phyloP scores from a whole-genome alignment of 352 stramenopile species.

The Phytophthora palmivora region DNA sequence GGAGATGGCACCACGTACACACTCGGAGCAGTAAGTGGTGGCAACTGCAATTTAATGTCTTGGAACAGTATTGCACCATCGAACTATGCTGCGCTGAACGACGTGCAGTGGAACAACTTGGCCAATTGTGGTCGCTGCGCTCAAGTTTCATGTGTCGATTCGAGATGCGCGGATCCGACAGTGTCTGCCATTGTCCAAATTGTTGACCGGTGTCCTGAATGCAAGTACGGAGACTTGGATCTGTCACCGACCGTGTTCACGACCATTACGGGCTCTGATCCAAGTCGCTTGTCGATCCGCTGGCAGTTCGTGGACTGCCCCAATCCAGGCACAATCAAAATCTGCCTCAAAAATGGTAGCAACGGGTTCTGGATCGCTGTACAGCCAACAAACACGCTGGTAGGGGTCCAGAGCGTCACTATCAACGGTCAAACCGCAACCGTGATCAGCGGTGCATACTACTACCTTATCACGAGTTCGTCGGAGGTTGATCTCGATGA shows the following conservation, averaged over 20 bases:
- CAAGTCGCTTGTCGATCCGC: conserved; percentile 34
- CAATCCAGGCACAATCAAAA: conserved; percentile 34
- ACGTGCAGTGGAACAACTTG: conserved; percentile 50
- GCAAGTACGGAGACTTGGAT: conserved; percentile 46
- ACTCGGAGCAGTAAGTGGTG: conserved; percentile 33
- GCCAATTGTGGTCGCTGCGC: conserved; percentile 53
- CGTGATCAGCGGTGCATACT: conserved; percentile 45
- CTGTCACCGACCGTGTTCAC: conserved; percentile 42
- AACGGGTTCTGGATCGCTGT: conserved; percentile 47
- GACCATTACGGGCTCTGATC: conserved; percentile 35
- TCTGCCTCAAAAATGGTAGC: conserved; percentile 50
- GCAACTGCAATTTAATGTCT: conserved; percentile 69
- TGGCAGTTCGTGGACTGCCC: conserved; percentile 60
- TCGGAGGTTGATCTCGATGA: conserved; percentile 20
- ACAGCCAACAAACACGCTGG: conserved; percentile 45
- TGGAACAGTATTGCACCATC: conserved; percentile 29
- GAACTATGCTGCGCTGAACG: conserved; percentile 64
- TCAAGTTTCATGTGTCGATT: conserved; percentile 46
- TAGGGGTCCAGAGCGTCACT: conserved; percentile 45
- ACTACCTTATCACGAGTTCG: conserved; percentile 42
- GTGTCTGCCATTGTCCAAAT: conserved; percentile 38
- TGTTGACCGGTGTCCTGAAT: conserved; percentile 50
- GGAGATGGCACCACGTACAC: conserved; percentile 60
- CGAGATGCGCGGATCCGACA: conserved; percentile 23
- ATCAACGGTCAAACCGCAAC: conserved; percentile 36